Evolutionary conservation across 331 rosid genomes (phyloP).

Genomic region (Acacia concinna): DNA sequence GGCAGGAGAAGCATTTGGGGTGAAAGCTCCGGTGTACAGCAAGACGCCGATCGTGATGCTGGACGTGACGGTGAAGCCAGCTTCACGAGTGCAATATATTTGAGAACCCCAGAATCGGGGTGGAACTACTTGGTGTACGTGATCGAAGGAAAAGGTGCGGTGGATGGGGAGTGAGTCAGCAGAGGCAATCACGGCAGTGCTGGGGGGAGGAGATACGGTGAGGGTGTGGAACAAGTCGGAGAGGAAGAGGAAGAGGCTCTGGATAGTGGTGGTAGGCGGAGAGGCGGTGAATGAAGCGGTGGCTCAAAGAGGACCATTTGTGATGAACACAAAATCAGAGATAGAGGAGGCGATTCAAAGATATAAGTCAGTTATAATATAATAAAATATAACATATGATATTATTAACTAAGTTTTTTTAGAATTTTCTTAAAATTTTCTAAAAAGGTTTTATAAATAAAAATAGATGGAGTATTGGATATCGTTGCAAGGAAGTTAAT

Average conservation of each 20-base stretch:
- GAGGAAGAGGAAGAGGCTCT: slow-evolving; percentile 35
- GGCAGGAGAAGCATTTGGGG: slow-evolving; percentile 67
- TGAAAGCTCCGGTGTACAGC: slow-evolving; percentile 46
- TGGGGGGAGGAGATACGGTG: slow-evolving; percentile 51
- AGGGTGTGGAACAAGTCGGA: slow-evolving; percentile 60
- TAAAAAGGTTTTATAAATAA: too few species aligned
- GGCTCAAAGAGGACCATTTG: slow-evolving; percentile 59
- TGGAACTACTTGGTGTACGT: slow-evolving; percentile 57
- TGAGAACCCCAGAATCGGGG: slow-evolving; percentile 41
- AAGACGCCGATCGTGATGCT: slow-evolving; percentile 56
- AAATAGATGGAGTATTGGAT: too few species aligned
- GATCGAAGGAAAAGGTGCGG: slow-evolving; percentile 58
- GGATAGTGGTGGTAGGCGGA: slow-evolving; percentile 52
- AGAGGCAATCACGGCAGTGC: slow-evolving; percentile 32
- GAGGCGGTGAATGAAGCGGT: slow-evolving; percentile 56
- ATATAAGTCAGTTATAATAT: too few species aligned
- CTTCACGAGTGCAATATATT: slow-evolving; percentile 49
- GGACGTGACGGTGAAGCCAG: slow-evolving; percentile 48
- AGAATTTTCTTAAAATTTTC: too few species aligned
- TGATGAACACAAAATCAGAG: slow-evolving; percentile 61
- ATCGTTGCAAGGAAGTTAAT: too few species aligned
- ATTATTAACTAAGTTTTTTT: too few species aligned
- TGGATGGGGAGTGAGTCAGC: slow-evolving; percentile 40
- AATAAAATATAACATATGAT: too few species aligned
- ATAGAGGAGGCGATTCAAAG: slow-evolving; percentile 53